Evolutionary conservation across 83 land plant species (phyloP).

Genomic region (Isoetes engelmannii): DNA sequence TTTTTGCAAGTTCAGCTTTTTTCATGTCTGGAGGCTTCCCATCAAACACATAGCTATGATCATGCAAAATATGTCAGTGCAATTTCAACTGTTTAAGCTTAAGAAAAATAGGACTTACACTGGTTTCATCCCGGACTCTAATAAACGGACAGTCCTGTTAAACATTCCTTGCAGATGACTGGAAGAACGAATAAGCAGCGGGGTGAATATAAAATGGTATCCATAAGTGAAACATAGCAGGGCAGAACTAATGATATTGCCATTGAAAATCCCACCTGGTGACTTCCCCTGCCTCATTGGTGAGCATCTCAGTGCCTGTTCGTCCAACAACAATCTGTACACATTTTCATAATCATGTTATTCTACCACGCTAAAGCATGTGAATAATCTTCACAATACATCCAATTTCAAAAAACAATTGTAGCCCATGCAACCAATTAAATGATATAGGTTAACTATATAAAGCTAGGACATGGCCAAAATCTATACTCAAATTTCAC

Average conservation of each 20-base stretch:
- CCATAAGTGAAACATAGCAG: background rate
- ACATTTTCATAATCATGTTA: background rate
- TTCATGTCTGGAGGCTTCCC: constrained; percentile 93
- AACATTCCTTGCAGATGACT: constrained; percentile 99
- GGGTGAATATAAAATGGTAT: background rate
- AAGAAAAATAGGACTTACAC: constrained; percentile 39
- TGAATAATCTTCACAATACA: background rate
- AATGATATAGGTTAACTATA: no score
- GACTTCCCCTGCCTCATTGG: constrained; percentile 96
- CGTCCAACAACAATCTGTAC: constrained; percentile 91
- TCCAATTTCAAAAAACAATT: no score
- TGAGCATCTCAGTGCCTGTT: constrained; percentile 77
- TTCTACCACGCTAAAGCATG: background rate
- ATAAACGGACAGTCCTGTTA: constrained; percentile 68
- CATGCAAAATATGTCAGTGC: background rate
- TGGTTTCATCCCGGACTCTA: constrained; percentile 94
- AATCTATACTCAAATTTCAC: no score
- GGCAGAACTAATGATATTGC: background rate
- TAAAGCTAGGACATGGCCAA: no score
- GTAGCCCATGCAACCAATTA: no score
- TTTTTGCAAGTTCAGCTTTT: constrained; percentile 81
- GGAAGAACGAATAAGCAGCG: background rate
- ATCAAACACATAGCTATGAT: constrained; percentile 75
- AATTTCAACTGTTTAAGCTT: background rate
- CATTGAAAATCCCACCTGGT: constrained; percentile 51